Conservation (phyloP, 345 rosid genomes). For the Salix purpurea region DNA sequence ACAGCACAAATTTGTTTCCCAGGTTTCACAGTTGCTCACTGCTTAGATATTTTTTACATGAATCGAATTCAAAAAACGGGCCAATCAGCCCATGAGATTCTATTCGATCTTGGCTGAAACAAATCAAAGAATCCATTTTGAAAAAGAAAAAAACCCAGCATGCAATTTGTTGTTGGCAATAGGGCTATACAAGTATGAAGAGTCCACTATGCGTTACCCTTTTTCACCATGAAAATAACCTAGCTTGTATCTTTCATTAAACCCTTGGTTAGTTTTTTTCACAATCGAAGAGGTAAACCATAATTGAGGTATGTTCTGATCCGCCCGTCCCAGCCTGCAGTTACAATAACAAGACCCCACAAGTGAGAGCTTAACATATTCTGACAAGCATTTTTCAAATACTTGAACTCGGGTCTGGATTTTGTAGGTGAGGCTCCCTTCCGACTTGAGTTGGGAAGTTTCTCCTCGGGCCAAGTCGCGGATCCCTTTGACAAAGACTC, state of each 20-base stretch:
- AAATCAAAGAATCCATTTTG: background rate
- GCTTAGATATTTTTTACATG: too few species aligned
- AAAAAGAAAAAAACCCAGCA: too few species aligned
- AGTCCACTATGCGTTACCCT: background rate
- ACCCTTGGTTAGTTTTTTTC: constrained; percentile 1
- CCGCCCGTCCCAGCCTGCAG: constrained; percentile 75
- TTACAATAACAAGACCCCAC: constrained; percentile 68
- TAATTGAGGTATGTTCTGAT: constrained; percentile 65
- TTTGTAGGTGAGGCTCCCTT: constrained; percentile 29
- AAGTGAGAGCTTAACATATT: constrained; percentile 43
- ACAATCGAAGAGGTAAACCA: constrained; percentile 58
- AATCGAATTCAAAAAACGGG: too few species aligned
- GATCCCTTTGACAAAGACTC: constrained; percentile 48
- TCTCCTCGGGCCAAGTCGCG: constrained; percentile 85
- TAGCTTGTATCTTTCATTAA: background rate
- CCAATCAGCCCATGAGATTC: too few species aligned
- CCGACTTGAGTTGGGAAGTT: constrained; percentile 42
- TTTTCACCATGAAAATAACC: background rate
- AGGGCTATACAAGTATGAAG: background rate
- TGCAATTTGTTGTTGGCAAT: background rate
- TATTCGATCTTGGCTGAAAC: background rate
- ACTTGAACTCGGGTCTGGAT: constrained; percentile 50
- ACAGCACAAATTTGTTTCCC: too few species aligned
- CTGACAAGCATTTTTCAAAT: constrained; percentile 56
- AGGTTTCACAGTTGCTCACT: too few species aligned